Conservation (phyloP, 768 basidiomycete species). For the Termitomyces sp. region DNA sequence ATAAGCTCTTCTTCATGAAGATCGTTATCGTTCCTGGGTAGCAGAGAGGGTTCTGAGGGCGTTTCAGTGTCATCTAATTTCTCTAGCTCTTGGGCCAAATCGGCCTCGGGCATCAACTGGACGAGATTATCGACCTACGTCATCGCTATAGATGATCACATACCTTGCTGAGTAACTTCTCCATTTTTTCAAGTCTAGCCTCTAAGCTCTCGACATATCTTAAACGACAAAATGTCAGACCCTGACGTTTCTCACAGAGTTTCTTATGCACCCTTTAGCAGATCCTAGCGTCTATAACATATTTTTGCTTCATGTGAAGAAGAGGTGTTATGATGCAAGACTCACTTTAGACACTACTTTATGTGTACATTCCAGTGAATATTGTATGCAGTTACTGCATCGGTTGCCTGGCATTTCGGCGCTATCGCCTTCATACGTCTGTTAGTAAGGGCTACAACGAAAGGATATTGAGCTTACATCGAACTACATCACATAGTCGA, state of each 20-base stretch:
- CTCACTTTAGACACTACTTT: slow-evolving; percentile 62
- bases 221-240: background rate
- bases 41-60: slow-evolving; percentile 26
- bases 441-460: slow-evolving; percentile 24
- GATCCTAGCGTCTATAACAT: slow-evolving; percentile 46
- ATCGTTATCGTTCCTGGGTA: slow-evolving; percentile 30
- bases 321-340: background rate
- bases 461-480: slow-evolving; percentile 23
- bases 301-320: background rate
- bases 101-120: slow-evolving; percentile 52
- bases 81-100: slow-evolving; percentile 57
- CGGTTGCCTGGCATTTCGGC: slow-evolving; percentile 56
- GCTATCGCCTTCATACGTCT: slow-evolving; percentile 58
- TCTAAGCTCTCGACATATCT: slow-evolving; percentile 62
- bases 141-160: background rate
- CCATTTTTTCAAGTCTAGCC: slow-evolving; percentile 58
- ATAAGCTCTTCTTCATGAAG: slow-evolving; percentile 23
- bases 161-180: slow-evolving; percentile 53
- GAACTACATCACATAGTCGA: slow-evolving; percentile 18
- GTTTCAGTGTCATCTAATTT: slow-evolving; percentile 31
- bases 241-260: background rate
- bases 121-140: slow-evolving; percentile 11
- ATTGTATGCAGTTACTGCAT: slow-evolving; percentile 61
- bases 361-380: slow-evolving; percentile 59
- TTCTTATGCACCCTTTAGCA: slow-evolving; percentile 48